A percentile compares a stretch with the other conserved stretches of the same genome.
Conservation (phyloP, 306 rosid genomes). For the Cicer bijugum region DNA sequence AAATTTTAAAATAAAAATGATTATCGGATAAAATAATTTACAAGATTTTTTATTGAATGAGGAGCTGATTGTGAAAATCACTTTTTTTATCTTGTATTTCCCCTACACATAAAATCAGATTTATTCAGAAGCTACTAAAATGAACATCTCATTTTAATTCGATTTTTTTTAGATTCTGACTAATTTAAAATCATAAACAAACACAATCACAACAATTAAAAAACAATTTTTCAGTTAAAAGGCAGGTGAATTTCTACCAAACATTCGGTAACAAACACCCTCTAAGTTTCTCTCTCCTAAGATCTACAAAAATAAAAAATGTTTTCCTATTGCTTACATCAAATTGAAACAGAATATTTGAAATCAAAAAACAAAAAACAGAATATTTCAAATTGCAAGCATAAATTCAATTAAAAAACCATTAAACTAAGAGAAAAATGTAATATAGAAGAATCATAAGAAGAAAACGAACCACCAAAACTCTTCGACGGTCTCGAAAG, state of each 20-base stretch:
- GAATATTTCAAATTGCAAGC: constrained; percentile 2
- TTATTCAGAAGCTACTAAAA: not conserved
- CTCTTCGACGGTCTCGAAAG: constrained; percentile 90
- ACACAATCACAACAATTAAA: no score
- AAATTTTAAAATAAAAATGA: no score
- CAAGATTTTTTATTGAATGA: not conserved
- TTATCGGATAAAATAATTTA: not conserved
- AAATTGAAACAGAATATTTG: constrained; percentile 25
- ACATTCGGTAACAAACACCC: not conserved
- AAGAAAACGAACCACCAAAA: constrained; percentile 72
- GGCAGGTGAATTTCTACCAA: not conserved
- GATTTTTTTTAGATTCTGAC: not conserved
- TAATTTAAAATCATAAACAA: not conserved
- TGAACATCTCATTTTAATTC: not conserved
- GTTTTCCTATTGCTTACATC: not conserved
- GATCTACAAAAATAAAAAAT: constrained; percentile 18
- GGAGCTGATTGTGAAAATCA: not conserved
- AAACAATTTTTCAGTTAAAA: no score
- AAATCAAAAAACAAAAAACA: not conserved
- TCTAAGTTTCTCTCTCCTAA: not conserved
- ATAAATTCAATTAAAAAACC: not conserved
- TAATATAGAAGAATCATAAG: not conserved
- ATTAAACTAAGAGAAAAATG: not conserved
- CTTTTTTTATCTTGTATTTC: not conserved
- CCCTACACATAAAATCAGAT: not conserved